Conservation (phyloP, 1,284 basidiomycete species). For the Trametes pubescens region DNA sequence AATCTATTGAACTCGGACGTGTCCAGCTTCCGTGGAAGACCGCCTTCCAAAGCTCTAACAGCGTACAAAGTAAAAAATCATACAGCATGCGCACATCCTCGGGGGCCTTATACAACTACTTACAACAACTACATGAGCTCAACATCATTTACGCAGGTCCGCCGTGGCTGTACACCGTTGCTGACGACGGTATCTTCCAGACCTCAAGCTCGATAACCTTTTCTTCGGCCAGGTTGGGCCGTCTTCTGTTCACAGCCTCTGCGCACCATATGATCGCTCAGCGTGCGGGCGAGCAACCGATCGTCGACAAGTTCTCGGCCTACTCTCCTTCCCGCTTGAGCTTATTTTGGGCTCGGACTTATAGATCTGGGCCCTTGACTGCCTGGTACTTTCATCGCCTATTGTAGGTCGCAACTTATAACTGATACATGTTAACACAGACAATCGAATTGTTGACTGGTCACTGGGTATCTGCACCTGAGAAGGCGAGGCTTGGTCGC, state of each 20-base stretch:
- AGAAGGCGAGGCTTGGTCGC: slow-evolving; percentile 29
- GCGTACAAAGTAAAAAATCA: slow-evolving; percentile 23
- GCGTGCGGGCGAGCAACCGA: slow-evolving; percentile 29
- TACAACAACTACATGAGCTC: slow-evolving; percentile 28
- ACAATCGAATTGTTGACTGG: slow-evolving; percentile 34
- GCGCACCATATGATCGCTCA: slow-evolving; percentile 22
- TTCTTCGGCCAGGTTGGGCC: slow-evolving; percentile 17
- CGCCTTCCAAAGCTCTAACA: slow-evolving; percentile 26
- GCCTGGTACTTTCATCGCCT: slow-evolving; percentile 24
- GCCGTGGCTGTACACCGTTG: not conserved
- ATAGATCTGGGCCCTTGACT: slow-evolving; percentile 37
- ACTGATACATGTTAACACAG: slow-evolving; percentile 15
- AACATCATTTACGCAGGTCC: slow-evolving; percentile 34
- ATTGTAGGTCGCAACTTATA: not conserved
- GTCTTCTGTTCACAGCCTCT: slow-evolving; percentile 23
- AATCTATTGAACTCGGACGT: slow-evolving; percentile 21
- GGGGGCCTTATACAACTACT: slow-evolving; percentile 22
- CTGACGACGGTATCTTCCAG: slow-evolving; percentile 2
- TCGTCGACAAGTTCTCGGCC: slow-evolving; percentile 22
- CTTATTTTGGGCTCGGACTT: slow-evolving; percentile 29
- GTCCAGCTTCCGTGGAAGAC: slow-evolving; percentile 14
- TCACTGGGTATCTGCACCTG: slow-evolving; percentile 33
- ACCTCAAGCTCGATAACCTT: slow-evolving; percentile 32
- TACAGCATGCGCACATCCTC: slow-evolving; percentile 20
- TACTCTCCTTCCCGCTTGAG: slow-evolving; percentile 30